Evolutionary conservation across 2,329 filamentous ascomycete genomes (phyloP), one percentile per base, ranked within the genome.

Genomic region (Aspergillus sp.): DNA sequence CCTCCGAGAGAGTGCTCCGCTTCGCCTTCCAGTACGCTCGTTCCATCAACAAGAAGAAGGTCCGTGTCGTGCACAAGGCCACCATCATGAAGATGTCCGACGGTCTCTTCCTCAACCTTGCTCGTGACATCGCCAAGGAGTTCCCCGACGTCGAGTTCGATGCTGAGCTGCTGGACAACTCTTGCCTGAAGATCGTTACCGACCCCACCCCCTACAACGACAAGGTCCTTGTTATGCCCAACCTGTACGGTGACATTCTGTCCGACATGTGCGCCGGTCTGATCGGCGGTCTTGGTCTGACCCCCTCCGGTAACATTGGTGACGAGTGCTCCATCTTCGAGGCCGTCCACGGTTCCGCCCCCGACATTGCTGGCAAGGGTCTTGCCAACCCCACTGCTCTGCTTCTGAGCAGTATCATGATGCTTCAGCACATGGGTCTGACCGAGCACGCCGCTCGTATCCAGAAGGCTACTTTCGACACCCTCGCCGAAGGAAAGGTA

Each of bases 81-180:
- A 98, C 95, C 76, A 99, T 99, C 84, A 99, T 99, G 95, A 99
- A 99, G 88, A 96, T 97, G 91, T 94, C 90, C 77, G 95, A 99
- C 79, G 95, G 95, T 82, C 91, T 99, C 64, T 99, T 99, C 88
- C 86, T 99, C 70, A 90, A 86, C 80, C 92, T 90, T 64, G 95
- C 90, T 70, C 84, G 88, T 70, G 86, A 95, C 64, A 87, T 99
- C 69, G 85, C 92, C 79, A 96, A 96, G 87, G 93, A 98, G 77
- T 99, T 91, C 87, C 95, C 95, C 66, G 84, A 88, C 71, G 91
- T 99, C 74, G 91, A 97, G 82, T 98, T 99, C 77, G 94, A 98
- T 76, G 91, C 91, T 71, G 95, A 99, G 86, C 87, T 99, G 68
- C 90, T 99, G 71, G 95, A 99, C 86, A 99, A 99, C 86, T 95